Base-by-base conservation (phyloP, 306 rosid species). In the Mimosa bimucronata region DNA sequence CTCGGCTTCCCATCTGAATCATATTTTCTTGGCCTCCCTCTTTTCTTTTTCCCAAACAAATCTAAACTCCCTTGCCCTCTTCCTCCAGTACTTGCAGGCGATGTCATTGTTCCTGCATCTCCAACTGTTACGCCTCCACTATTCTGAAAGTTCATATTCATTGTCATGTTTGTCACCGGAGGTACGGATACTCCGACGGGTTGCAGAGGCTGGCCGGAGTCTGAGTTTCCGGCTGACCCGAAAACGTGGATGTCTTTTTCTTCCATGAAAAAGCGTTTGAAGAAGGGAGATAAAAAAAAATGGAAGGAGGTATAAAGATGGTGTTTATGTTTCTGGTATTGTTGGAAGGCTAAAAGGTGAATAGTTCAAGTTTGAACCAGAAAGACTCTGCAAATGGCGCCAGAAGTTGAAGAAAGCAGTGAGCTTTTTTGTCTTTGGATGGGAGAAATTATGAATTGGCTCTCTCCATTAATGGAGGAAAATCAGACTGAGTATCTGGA, bases 11-110 rank as follows among this genome's bases (percentile, higher is more conserved):
- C 92, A 30, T 89, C 91, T 23, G 93, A 73, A 13, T 92, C 97
- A 62, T 94, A 92, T 81, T 94, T 92, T 78, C 97, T 92, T 0
- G 97, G 97, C 75, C 94, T 89, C 50, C 97, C 98, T 82, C 97
- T 89, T 68, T 89, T 94, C 90, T 92, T 94, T 66, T 87, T 90
- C 73, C 86, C 96, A 13, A 78, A 78, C 85, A 85, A 85, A 64
- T 90, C 95, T 11, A 80, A 84, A 41, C 87, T 76, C 19, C 78
- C 66, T 31, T 15, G 76, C 2, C 79, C 82, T n/a, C 83, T 74
- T 13, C 67, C 82, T 26, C 37, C 66, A 1, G 50, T 75, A 23
- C 50, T 66, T 67, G 52, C 86, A 6, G 79, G 69, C 30, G 82
- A 10, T 26, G 57, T 0, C 44, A 40, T 21, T 46, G 80, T 30